Percentiles rank a stretch among this genome's conserved stretches.
These are phyloP conservation scores for Strobilomyces dryophilus DNA, from an alignment of 768 basidiomycete genomes.

Conservation along the genomic window DNA sequence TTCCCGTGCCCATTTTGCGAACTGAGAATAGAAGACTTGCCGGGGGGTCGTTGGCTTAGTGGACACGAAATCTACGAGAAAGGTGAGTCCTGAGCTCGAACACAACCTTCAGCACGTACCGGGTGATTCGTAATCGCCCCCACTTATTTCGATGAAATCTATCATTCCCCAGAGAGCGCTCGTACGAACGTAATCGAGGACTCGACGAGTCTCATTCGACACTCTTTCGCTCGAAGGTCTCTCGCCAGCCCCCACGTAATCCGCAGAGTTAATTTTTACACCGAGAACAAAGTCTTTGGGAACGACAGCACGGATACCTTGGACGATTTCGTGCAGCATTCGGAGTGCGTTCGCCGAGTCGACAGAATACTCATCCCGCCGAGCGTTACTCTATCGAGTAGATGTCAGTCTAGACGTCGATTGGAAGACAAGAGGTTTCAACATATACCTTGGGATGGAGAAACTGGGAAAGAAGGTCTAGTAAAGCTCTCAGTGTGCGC, in stretches of 20 bases:
- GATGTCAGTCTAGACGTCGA: slow-evolving; percentile 17
- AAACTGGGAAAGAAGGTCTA: slow-evolving; percentile 79
- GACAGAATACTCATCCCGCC: slow-evolving; percentile 58
- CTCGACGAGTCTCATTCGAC: slow-evolving; percentile 31
- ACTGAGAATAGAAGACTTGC: slow-evolving; percentile 70
- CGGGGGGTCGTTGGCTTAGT: slow-evolving; percentile 33
- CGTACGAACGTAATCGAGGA: slow-evolving; percentile 54
- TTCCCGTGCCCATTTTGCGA: slow-evolving; percentile 54
- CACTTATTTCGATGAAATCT: slow-evolving; percentile 87
- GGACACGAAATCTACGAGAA: slow-evolving; percentile 41
- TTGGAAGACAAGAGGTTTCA: background rate
- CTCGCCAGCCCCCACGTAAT: slow-evolving; percentile 48
- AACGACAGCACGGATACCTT: slow-evolving; percentile 49
- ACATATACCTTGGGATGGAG: slow-evolving; percentile 60
- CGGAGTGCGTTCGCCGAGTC: slow-evolving; percentile 42
- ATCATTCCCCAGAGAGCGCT: slow-evolving; percentile 63
- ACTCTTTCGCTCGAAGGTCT: slow-evolving; percentile 30
- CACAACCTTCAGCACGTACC: slow-evolving; percentile 36
- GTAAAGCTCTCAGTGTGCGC: background rate
- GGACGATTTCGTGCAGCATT: slow-evolving; percentile 53
- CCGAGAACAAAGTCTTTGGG: slow-evolving; percentile 65
- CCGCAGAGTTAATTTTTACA: slow-evolving; percentile 77
- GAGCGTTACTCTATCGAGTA: slow-evolving; percentile 41
- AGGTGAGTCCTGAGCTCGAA: background rate
- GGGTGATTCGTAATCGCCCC: slow-evolving; percentile 81